Evolutionary conservation across 768 basidiomycete genomes (phyloP).

Genomic region (Russula dissimulans): DNA sequence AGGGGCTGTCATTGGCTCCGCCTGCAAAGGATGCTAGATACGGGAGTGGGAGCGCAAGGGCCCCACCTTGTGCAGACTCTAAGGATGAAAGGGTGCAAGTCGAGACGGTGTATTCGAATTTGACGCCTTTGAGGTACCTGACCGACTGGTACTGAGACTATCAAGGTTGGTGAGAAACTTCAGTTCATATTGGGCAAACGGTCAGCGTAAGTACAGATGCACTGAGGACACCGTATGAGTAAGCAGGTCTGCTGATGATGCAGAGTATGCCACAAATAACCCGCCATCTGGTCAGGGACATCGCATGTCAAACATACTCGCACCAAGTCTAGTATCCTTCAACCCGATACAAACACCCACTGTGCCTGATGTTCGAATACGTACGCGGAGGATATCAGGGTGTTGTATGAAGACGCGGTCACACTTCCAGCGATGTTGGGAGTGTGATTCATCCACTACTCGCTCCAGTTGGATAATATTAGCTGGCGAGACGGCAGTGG

Average conservation of each 20-base stretch:
- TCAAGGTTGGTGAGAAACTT: neutral
- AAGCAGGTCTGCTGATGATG: conserved; percentile 11
- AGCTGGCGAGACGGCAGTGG: no score
- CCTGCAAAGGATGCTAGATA: no score
- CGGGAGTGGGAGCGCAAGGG: no score
- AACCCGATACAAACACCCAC: neutral
- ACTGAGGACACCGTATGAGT: neutral
- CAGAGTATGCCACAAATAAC: neutral
- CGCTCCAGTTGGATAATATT: no score
- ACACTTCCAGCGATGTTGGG: no score
- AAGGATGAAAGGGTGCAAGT: no score
- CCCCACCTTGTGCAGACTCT: no score
- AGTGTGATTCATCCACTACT: no score
- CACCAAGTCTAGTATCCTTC: neutral
- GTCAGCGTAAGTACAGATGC: neutral
- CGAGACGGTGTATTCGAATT: no score
- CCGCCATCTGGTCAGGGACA: neutral
- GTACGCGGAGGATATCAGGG: neutral
- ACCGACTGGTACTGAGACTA: neutral
- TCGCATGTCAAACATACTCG: neutral
- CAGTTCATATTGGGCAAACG: neutral
- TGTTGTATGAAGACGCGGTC: neutral
- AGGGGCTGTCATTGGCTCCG: neutral
- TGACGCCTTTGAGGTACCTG: neutral
- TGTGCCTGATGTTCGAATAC: neutral